Conservation (phyloP, 106 monocot species). For the Platanthera zijinensis region DNA sequence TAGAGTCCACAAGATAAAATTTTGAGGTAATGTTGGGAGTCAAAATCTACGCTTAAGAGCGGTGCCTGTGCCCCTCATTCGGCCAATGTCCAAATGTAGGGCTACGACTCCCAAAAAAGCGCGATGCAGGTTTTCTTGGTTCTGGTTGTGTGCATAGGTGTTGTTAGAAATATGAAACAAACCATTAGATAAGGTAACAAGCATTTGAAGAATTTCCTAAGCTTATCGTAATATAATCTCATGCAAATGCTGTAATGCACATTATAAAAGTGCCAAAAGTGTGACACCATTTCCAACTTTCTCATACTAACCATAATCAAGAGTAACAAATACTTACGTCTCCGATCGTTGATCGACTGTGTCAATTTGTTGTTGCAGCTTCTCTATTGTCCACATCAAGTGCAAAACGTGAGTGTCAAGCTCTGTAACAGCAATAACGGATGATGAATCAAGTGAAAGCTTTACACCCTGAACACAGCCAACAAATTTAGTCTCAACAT, state of each 20-base stretch:
- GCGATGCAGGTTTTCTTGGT: too few species aligned
- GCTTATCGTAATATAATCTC: background rate
- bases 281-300: background rate
- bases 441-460: slow-evolving; percentile 46
- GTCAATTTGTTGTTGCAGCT: slow-evolving; percentile 68
- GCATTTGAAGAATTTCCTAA: too few species aligned
- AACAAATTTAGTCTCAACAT: slow-evolving; percentile 17
- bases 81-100: too few species aligned
- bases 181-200: too few species aligned
- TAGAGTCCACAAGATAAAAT: too few species aligned
- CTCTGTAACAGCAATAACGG: slow-evolving; percentile 31
- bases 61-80: too few species aligned
- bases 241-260: background rate
- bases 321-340: slow-evolving; percentile 25
- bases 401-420: slow-evolving; percentile 78
- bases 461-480: slow-evolving; percentile 78
- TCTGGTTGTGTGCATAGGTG: too few species aligned
- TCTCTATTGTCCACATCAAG: slow-evolving; percentile 70
- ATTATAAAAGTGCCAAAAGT: background rate
- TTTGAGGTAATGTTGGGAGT: too few species aligned
- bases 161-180: too few species aligned
- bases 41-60: too few species aligned
- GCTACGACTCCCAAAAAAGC: too few species aligned
- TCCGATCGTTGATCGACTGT: slow-evolving; percentile 52
- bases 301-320: background rate